Conservation (phyloP, 2,329 filamentous ascomycete species). For the Keithomyces neogunnii region DNA sequence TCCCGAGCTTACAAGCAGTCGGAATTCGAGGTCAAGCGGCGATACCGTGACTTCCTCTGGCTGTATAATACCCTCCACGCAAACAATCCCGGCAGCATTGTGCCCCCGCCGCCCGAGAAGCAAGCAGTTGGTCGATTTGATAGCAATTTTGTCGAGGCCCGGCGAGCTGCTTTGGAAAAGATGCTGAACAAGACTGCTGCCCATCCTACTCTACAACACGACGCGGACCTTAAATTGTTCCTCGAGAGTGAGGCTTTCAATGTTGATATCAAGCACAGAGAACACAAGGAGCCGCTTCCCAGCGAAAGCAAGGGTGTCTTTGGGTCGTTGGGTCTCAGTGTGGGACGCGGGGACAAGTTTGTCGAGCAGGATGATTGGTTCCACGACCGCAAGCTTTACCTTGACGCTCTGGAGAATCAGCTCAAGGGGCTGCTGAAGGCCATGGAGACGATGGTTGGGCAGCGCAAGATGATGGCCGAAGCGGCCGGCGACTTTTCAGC, state of each 20-base stretch:
- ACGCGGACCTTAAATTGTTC: conserved; percentile 91
- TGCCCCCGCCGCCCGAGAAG: conserved; percentile 94
- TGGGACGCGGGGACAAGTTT: conserved; percentile 78
- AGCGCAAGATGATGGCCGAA: conserved; percentile 89
- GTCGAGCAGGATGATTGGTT: conserved; percentile 99
- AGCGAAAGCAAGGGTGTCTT: conserved; percentile 91
- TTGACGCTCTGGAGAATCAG: conserved; percentile 88
- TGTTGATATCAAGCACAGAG: conserved; percentile 95
- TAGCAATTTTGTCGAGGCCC: conserved; percentile 89
- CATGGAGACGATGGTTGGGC: conserved; percentile 84
- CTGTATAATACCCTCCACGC: conserved; percentile 89
- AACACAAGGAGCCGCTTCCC: conserved; percentile 77
- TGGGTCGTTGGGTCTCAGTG: conserved; percentile 70
- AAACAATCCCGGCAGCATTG: conserved; percentile 90
- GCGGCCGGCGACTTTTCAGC: conserved; percentile 88
- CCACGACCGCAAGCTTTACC: conserved; percentile 88
- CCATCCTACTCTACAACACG: conserved; percentile 85
- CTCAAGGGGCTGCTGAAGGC: conserved; percentile 85
- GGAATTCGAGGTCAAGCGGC: conserved; percentile 86
- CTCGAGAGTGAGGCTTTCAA: conserved; percentile 95
- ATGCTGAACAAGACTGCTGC: conserved; percentile 96
- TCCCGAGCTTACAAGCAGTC: conserved; percentile 92
- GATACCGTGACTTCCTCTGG: conserved; percentile 97
- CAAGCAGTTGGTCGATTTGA: conserved; percentile 95
- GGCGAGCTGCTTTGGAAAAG: conserved; percentile 84